Percentiles rank a stretch among this genome's conserved stretches.
Evolutionary conservation across 441 rosid species (phyloP).

Genomic region (Flueggea neowawraea): DNA sequence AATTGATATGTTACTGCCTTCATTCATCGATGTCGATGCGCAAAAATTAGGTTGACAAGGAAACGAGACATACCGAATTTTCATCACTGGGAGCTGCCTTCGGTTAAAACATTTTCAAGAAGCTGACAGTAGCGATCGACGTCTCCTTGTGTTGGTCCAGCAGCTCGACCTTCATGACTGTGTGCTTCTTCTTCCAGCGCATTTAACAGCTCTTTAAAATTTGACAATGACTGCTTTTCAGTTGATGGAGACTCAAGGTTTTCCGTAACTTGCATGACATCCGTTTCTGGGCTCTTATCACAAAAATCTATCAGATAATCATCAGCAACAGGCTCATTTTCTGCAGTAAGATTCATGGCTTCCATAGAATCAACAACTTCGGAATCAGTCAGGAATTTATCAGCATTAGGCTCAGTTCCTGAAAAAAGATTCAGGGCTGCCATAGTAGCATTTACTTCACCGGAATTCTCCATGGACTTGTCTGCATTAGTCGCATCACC

Average conservation of each 20-base stretch:
- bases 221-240: not conserved
- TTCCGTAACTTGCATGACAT: not conserved
- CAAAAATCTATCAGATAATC: not conserved
- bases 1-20: no score
- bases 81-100: not conserved
- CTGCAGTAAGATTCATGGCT: not conserved
- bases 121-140: slow-evolving; percentile 21
- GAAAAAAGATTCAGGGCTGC: not conserved
- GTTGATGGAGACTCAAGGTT: not conserved
- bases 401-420: not conserved
- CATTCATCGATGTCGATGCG: no score
- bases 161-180: not conserved
- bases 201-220: slow-evolving; percentile 3
- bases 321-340: slow-evolving; percentile 1
- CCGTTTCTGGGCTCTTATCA: not conserved
- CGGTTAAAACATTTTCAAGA: slow-evolving; percentile 12
- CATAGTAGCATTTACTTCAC: not conserved
- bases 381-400: no score
- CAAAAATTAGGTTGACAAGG: not conserved
- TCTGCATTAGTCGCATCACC: not conserved
- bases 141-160: slow-evolving; percentile 16
- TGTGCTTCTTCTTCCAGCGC: slow-evolving; percentile 14
- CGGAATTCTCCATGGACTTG: not conserved
- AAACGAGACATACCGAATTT: not conserved
- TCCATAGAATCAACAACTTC: no score